These are phyloP conservation scores for Ganoderma sp. DNA, from an alignment of 1,284 basidiomycete genomes.

Conservation along the genomic window DNA sequence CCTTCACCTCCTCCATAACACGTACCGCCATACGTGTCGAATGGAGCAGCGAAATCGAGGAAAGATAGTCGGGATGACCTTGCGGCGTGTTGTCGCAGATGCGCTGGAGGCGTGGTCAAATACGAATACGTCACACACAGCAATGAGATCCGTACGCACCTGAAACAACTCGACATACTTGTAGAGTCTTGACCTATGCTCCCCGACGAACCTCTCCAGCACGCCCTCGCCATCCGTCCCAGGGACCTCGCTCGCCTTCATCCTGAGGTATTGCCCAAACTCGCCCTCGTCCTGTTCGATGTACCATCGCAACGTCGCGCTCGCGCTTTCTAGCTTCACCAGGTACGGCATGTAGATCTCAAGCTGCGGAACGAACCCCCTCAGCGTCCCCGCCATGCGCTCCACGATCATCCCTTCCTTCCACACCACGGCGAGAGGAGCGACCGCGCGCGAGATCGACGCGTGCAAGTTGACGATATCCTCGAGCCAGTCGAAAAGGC, in stretches of 20 bases:
- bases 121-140: background rate
- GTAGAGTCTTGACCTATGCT: constrained; percentile 77
- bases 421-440: constrained; percentile 41
- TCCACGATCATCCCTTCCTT: constrained; percentile 44
- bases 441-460: constrained; percentile 61
- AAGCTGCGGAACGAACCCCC: constrained; percentile 65
- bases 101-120: constrained; percentile 45
- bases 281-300: constrained; percentile 44
- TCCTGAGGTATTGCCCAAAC: constrained; percentile 83
- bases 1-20: constrained; percentile 82
- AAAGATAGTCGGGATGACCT: constrained; percentile 69
- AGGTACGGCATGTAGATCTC: constrained; percentile 89
- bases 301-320: constrained; percentile 49
- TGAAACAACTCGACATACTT: constrained; percentile 78
- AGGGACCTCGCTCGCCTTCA: constrained; percentile 65
- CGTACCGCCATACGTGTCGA: constrained; percentile 72
- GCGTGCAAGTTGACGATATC: constrained; percentile 81
- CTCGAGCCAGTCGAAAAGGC: constrained; percentile 85
- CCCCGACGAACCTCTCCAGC: constrained; percentile 70
- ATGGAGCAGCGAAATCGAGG: constrained; percentile 69
- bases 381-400: constrained; percentile 62
- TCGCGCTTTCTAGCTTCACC: constrained; percentile 70
- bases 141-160: constrained; percentile 53
- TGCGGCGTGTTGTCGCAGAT: constrained; percentile 73
- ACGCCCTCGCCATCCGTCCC: constrained; percentile 66